phyloP scores from a whole-genome alignment of 2,329 filamentous ascomycete species.

The Chaetomium sp. region DNA sequence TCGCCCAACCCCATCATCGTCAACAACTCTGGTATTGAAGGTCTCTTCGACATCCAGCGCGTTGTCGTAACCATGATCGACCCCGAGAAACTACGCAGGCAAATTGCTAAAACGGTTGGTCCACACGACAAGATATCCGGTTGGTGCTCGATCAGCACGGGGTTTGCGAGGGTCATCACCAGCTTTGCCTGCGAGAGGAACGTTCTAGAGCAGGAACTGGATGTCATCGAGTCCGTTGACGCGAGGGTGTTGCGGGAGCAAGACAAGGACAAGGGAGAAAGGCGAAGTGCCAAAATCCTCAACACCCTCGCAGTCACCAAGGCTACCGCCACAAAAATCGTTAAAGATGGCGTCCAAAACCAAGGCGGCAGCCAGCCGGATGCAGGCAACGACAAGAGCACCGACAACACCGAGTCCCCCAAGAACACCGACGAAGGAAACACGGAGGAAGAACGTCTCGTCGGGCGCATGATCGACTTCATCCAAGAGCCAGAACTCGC shows the following conservation, averaged over 20 bases:
- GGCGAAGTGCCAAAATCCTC: slow-evolving; percentile 17
- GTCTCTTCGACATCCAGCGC: slow-evolving; percentile 39
- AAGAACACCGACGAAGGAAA: slow-evolving; percentile 14
- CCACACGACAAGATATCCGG: slow-evolving; percentile 37
- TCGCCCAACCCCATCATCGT: slow-evolving; percentile 41
- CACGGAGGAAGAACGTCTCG: slow-evolving; percentile 33
- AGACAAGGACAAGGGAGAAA: slow-evolving; percentile 22
- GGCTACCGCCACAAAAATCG: background rate
- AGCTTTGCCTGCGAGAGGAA: slow-evolving; percentile 38
- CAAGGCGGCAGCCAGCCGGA: background rate
- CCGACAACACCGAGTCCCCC: too few relatives aligned
- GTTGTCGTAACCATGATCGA: slow-evolving; percentile 37
- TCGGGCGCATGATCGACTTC: slow-evolving; percentile 38
- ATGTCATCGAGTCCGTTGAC: slow-evolving; percentile 38
- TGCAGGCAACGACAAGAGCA: background rate
- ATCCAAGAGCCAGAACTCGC: slow-evolving; percentile 37
- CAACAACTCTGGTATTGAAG: slow-evolving; percentile 38
- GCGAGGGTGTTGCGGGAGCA: slow-evolving; percentile 34
- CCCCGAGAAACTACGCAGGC: slow-evolving; percentile 34
- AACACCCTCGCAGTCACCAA: slow-evolving; percentile 19
- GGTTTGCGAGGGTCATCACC: slow-evolving; percentile 37
- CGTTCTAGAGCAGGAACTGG: slow-evolving; percentile 38
- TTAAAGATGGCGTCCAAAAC: background rate
- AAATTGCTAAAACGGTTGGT: slow-evolving; percentile 35
- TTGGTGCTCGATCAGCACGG: slow-evolving; percentile 33